These are phyloP conservation scores for Penicillium sp. DNA, from an alignment of 2,329 filamentous ascomycete genomes.

Conservation along the genomic window DNA sequence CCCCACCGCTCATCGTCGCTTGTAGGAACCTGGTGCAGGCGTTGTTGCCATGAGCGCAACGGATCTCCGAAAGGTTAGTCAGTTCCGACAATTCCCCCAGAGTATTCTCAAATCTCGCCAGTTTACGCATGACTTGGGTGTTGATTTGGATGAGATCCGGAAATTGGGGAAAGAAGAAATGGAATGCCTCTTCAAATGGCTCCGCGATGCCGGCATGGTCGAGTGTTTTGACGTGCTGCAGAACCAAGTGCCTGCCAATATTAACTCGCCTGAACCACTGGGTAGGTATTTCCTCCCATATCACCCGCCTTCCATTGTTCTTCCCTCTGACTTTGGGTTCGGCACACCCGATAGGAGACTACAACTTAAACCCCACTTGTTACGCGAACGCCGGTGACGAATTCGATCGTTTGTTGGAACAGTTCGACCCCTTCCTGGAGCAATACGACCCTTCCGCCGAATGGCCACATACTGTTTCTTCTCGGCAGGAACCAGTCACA, in stretches of 20 bases:
- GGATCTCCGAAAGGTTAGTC: conserved; percentile 11
- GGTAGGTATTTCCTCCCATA: conserved; percentile 7
- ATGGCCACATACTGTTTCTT: conserved; percentile 4
- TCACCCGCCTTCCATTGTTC: conserved; percentile 5
- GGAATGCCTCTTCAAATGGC: conserved; percentile 8
- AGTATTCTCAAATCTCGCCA: conserved; percentile 8
- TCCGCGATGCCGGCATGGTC: conserved; percentile 9
- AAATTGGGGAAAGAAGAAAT: conserved; percentile 9
- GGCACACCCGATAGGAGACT: conserved; percentile 7
- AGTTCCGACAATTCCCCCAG: conserved; percentile 2
- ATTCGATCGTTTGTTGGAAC: conserved; percentile 8
- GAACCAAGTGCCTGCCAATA: conserved; percentile 6
- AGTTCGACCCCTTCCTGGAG: conserved; percentile 4
- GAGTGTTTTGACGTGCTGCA: conserved; percentile 7
- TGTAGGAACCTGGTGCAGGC: conserved; percentile 8
- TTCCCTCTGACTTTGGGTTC: conserved; percentile 9
- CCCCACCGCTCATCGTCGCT: conserved; percentile 7
- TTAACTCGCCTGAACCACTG: conserved; percentile 7
- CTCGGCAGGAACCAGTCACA: conserved; percentile 6
- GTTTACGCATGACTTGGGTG: conserved; percentile 7
- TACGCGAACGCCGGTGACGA: conserved; percentile 9
- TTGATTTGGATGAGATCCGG: conserved; percentile 12
- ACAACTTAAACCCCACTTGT: conserved; percentile 7
- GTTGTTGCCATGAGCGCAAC: conserved; percentile 6
- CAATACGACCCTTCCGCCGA: conserved; percentile 8